Percentiles rank a stretch among this genome's conserved stretches.
phyloP scores from a whole-genome alignment of 352 stramenopile species.

The Pythium dissimile region DNA sequence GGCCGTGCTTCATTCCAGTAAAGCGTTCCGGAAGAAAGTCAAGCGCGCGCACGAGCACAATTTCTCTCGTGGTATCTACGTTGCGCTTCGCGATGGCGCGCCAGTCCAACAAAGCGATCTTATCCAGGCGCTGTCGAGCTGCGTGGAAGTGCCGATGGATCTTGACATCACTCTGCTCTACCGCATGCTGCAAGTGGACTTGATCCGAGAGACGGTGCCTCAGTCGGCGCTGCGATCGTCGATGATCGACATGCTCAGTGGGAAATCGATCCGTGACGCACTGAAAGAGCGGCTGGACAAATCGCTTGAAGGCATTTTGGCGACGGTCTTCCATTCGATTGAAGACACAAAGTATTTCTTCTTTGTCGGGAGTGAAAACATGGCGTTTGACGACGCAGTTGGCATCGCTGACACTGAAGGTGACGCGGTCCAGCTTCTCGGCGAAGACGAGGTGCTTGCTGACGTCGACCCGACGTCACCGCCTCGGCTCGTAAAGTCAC shows the following conservation, averaged over 20 bases:
- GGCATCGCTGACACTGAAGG: constrained; percentile 45
- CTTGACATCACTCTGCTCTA: constrained; percentile 87
- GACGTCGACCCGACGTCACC: not conserved
- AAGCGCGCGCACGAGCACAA: constrained; percentile 87
- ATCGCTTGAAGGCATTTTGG: constrained; percentile 67
- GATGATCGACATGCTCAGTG: constrained; percentile 23
- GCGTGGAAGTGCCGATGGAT: constrained; percentile 80
- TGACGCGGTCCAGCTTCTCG: constrained; percentile 44
- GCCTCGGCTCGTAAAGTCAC: constrained; percentile 16
- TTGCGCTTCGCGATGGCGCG: constrained; percentile 70
- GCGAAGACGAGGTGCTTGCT: constrained; percentile 45
- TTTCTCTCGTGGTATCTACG: constrained; percentile 85
- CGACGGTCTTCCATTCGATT: constrained; percentile 56
- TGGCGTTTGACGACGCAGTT: constrained; percentile 49
- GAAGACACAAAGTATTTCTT: constrained; percentile 82
- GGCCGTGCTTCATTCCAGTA: constrained; percentile 19
- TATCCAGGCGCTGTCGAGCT: constrained; percentile 83
- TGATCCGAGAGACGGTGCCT: constrained; percentile 25
- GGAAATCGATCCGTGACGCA: constrained; percentile 35
- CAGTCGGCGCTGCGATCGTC: constrained; percentile 18
- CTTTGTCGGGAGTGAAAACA: constrained; percentile 64
- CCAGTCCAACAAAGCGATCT: constrained; percentile 80
- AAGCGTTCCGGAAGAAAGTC: constrained; percentile 75
- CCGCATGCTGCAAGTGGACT: constrained; percentile 67
- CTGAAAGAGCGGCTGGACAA: constrained; percentile 67